A percentile compares a stretch with the other conserved stretches of the same genome.
These are phyloP conservation scores for Moesziomyces sp. DNA, from an alignment of 1,284 basidiomycete species.

Conservation along the genomic window DNA sequence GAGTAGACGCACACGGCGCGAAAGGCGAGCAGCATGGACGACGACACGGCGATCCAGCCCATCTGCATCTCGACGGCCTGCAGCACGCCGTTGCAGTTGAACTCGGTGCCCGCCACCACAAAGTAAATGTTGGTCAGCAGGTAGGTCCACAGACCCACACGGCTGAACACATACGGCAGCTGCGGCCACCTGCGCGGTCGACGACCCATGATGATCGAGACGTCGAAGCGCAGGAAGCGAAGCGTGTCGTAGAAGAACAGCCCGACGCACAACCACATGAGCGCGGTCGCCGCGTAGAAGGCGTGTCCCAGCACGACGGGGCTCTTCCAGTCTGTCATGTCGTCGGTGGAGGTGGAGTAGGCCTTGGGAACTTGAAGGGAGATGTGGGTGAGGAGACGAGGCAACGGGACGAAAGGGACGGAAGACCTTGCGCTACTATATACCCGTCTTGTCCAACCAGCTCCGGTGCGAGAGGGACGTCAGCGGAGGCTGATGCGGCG, in stretches of 20 bases:
- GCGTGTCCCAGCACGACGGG: constrained; percentile 20
- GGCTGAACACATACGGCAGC: constrained; percentile 37
- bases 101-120: constrained; percentile 17
- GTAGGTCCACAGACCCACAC: constrained; percentile 34
- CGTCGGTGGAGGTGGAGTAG: background rate
- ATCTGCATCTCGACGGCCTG: constrained; percentile 46
- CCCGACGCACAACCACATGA: constrained; percentile 42
- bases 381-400: background rate
- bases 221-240: constrained; percentile 30
- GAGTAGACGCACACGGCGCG: constrained; percentile 46
- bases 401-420: background rate
- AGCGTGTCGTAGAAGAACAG: constrained; percentile 30
- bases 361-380: background rate
- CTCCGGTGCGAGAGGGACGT: background rate
- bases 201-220: constrained; percentile 22
- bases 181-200: constrained; percentile 39
- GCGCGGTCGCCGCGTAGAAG: constrained; percentile 23
- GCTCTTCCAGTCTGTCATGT: constrained; percentile 34
- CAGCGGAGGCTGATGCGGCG: no score
- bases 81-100: constrained; percentile 30
- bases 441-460: background rate
- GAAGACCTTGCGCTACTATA: background rate
- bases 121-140: constrained; percentile 21
- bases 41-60: constrained; percentile 38
- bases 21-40: constrained; percentile 36